Base-by-base conservation (phyloP, 2,329 filamentous ascomycete genomes). In the Aspergillus sojae region DNA sequence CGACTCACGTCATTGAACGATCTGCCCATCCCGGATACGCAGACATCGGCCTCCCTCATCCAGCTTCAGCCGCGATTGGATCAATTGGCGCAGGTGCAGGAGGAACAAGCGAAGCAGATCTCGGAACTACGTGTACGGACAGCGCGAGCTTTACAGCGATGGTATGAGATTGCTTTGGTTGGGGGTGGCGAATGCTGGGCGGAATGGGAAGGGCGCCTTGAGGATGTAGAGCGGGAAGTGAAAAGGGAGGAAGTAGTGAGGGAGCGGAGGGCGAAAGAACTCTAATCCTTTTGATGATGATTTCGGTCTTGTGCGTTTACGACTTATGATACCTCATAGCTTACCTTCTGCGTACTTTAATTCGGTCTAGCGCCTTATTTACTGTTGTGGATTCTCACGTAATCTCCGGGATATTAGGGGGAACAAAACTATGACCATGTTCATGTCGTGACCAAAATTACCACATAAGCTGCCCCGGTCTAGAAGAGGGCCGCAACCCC, bases 121-220 rank as follows among this genome's bases (percentile, higher is more conserved):
- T 77, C 77, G 7, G 79, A 79, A 58, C 63, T 84, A 58, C 72
- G 80, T 39, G 71, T 77, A 11, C 75, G 79, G 14, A 81, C 79
- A 59, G 81, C 80, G 30, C 75, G 76, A 66, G 80, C 86, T 28
- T 78, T 93, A 63, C 85, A 89, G 67, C 78, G 82, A 41, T 96
- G 92, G 90, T 93, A 94, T 77, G 89, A 93, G 74, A 81, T 86
- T 28, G 87, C 88, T 4, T 83, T 95, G 50, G 80, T 96, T 55
- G 84, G 85, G 12, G 87, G 87, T 68, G 89, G 89, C 0, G 86
- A 88, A 68, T 85, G 86, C 62, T 89, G 93, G 80, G 90, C 89
- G 26, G 87, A 90, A 58, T 88, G 90, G 73, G 91, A 96, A 77
- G 84, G 86, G 39, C 83, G 90, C 57, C 77, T 94, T 14, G 85